Conservation (phyloP, 2,329 filamentous ascomycete genomes). For the Venturia nashicola region DNA sequence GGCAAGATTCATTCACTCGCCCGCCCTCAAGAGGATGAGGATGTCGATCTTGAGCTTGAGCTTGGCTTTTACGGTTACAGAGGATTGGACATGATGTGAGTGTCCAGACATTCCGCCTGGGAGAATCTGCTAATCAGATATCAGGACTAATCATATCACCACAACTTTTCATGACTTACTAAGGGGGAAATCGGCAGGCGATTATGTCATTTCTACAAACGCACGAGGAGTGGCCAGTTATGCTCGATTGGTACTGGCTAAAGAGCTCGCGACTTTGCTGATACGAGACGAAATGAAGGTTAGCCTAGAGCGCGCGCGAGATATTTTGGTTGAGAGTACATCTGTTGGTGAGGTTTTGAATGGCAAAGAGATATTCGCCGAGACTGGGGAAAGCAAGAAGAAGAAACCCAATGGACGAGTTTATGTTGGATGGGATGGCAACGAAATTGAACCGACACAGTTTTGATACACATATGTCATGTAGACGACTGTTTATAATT, state of each 20-base stretch:
- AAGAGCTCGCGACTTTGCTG: conserved; percentile 47
- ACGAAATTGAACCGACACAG: not conserved
- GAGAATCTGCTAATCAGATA: not conserved
- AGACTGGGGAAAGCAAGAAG: not conserved
- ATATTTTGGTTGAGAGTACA: conserved; percentile 54
- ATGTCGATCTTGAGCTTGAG: conserved; percentile 32
- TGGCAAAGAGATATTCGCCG: not conserved
- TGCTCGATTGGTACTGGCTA: conserved; percentile 48
- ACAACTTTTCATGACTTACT: conserved; percentile 18
- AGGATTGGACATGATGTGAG: conserved; percentile 58
- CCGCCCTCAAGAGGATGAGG: not conserved
- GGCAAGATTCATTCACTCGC: not conserved
- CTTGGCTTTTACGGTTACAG: conserved; percentile 77
- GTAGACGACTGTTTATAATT: not conserved
- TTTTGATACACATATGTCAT: not conserved
- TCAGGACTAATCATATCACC: conserved; percentile 15
- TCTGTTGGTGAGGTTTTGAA: conserved; percentile 56
- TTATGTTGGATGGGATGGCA: not conserved
- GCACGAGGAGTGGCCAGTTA: conserved; percentile 20
- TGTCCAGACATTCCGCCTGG: conserved; percentile 10
- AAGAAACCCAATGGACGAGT: not conserved
- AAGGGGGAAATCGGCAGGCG: conserved; percentile 14
- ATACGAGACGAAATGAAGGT: conserved; percentile 48
- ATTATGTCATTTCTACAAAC: conserved; percentile 19
- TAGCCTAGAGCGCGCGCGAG: conserved; percentile 30